A percentile compares a stretch with the other conserved stretches of the same genome.
phyloP scores from a whole-genome alignment of 2,329 filamentous ascomycete genomes.

The Fusarium nodosum region DNA sequence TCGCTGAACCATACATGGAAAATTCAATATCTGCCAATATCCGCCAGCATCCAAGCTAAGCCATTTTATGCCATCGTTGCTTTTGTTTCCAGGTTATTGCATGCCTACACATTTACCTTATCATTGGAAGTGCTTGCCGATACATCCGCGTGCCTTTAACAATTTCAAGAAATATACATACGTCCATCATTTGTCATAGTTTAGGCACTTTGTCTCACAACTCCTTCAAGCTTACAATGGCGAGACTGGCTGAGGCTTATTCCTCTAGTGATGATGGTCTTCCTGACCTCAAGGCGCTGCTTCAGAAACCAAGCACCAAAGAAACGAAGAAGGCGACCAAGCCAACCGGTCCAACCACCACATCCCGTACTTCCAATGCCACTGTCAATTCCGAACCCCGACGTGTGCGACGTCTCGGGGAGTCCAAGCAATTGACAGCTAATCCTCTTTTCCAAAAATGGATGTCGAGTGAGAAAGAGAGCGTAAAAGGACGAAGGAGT shows the following conservation, averaged over 20 bases:
- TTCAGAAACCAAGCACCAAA: slow-evolving; percentile 36
- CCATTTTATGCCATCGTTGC: slow-evolving; percentile 12
- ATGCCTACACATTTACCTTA: slow-evolving; percentile 20
- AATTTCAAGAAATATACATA: slow-evolving; percentile 5
- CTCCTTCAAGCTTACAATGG: slow-evolving; percentile 43
- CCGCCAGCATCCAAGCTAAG: slow-evolving; percentile 11
- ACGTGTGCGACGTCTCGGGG: slow-evolving; percentile 52
- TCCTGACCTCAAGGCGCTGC: slow-evolving; percentile 56
- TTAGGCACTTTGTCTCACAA: neutral
- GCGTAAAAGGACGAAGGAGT: slow-evolving; percentile 1
- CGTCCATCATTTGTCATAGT: slow-evolving; percentile 8
- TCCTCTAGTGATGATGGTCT: slow-evolving; percentile 59
- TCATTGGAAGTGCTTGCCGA: slow-evolving; percentile 18
- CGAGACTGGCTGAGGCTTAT: slow-evolving; percentile 49
- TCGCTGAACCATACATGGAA: slow-evolving; percentile 17
- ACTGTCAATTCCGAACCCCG: slow-evolving; percentile 46
- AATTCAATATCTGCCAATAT: slow-evolving; percentile 18
- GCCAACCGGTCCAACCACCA: slow-evolving; percentile 22
- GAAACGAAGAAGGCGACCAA: slow-evolving; percentile 32
- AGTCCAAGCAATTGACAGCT: slow-evolving; percentile 30
- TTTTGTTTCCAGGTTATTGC: slow-evolving; percentile 14
- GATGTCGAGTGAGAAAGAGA: slow-evolving; percentile 45
- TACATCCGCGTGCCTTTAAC: slow-evolving; percentile 17
- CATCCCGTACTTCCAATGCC: slow-evolving; percentile 46
- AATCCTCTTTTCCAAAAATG: slow-evolving; percentile 55